Evolutionary conservation across 78 protist species (phyloP), one percentile per base, ranked within the genome.

Genomic region (Tieghemostelium lacteum): DNA sequence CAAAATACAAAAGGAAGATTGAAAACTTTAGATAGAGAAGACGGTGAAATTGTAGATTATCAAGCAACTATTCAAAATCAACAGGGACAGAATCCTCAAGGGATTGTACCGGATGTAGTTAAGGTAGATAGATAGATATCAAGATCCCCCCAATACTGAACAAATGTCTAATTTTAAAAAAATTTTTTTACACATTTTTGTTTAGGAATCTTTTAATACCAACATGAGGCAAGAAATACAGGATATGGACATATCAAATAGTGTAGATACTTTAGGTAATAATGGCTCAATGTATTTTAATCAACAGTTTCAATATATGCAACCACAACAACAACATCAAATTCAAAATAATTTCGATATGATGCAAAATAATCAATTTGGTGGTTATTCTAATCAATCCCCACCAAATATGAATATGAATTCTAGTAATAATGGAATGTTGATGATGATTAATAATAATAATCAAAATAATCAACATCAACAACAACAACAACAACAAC

Each of bases 401-500:
- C n/a, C n/a, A n/a, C n/a, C n/a, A n/a, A 45, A 10, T 10, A 45
- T 14, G 6, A 45, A 45, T 10, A 14, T 45, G 6, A 45, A 45
- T 45, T 6, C 54, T 26, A 34, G 4, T 57, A 5, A 19, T 57
- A n/a, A 12, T 24, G 34, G 29, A 22, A 69, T 42, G 40, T 33
- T 33, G 19, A 49, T 19, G 10, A 28, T 26, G 14, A 42, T 28
- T 17, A 28, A 42, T 24, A 69, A 69, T 10, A 24, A 49, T 42
- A 69, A 28, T 22, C 26, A 28, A 19, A 5, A 14, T 16, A 7
- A 14, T 19, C 63, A 14, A n/a, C n/a, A 42, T 2, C 58, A 69
- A 69, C 75, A 37, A 42, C 60, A 42, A 49, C 75, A 69, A 69
- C 34, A 8, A 42, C 60, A 39, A 24, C 60, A n/a, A 69, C 75